Conservation (phyloP, 148 eudicot species). For the Vaccinium vitisidaea region DNA sequence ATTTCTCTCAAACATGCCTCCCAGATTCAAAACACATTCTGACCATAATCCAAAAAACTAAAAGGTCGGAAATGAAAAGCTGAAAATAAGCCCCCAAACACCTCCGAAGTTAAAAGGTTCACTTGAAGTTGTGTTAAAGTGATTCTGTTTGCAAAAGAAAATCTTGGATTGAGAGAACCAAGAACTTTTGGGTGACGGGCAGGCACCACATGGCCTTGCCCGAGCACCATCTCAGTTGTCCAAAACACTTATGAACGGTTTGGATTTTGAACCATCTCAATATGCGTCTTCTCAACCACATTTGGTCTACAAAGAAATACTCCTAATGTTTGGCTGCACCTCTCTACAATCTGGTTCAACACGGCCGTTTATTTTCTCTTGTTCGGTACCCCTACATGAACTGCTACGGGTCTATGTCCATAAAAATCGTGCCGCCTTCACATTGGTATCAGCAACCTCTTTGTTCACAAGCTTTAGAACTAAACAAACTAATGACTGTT, state of each 20-base stretch:
- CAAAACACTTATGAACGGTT: too few species aligned
- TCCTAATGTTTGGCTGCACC: neutral
- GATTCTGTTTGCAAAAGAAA: too few species aligned
- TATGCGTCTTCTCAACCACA: neutral
- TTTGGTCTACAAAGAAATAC: neutral
- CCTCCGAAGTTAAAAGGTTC: too few species aligned
- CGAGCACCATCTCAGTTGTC: too few species aligned
- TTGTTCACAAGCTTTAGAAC: neutral
- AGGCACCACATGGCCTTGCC: too few species aligned
- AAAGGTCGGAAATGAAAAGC: too few species aligned
- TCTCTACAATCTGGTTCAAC: neutral
- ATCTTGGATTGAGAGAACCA: neutral
- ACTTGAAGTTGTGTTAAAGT: too few species aligned
- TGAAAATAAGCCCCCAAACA: too few species aligned
- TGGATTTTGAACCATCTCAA: too few species aligned
- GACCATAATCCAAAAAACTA: too few species aligned
- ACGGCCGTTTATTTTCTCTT: neutral
- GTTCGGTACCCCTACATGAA: neutral
- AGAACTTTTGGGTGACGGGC: neutral
- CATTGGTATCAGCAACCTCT: neutral
- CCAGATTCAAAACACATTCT: too few species aligned
- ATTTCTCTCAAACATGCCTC: too few species aligned
- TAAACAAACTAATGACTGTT: neutral
- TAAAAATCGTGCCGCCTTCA: neutral
- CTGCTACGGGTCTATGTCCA: neutral